phyloP scores from a whole-genome alignment of 106 monocot species.

The Acanthochlamys bracteata region DNA sequence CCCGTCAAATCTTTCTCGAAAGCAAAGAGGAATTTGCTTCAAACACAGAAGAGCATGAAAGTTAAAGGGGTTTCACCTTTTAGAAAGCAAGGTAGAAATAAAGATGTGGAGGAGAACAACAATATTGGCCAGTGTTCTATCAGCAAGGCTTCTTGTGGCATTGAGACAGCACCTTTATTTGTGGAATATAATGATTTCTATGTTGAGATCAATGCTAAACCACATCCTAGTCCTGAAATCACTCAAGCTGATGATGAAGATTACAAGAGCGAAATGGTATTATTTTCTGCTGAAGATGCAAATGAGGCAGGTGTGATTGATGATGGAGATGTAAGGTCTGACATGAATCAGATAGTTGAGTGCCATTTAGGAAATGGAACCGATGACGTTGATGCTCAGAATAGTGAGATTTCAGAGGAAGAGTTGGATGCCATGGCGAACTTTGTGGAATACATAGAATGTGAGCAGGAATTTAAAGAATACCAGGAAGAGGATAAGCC shows the following conservation, averaged over 20 bases:
- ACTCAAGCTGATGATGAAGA: not conserved
- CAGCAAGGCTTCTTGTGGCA: not conserved
- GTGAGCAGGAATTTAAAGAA: constrained; percentile 10
- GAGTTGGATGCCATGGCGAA: constrained; percentile 30
- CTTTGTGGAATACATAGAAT: constrained; percentile 22
- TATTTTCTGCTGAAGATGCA: not conserved
- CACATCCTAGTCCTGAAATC: not conserved
- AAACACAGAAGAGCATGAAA: constrained; percentile 48
- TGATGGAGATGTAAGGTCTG: constrained; percentile 3
- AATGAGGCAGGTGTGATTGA: not conserved
- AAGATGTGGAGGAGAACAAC: constrained; percentile 8
- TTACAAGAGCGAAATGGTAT: not conserved
- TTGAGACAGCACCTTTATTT: not conserved
- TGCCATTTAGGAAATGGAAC: constrained; percentile 1
- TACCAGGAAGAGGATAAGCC: constrained; percentile 2
- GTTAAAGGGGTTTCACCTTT: constrained; percentile 20
- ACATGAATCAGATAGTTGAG: constrained; percentile 2
- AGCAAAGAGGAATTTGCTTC: constrained; percentile 33
- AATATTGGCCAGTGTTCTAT: not conserved
- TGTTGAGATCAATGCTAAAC: constrained; percentile 44
- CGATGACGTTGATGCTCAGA: constrained; percentile 18
- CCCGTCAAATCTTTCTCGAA: constrained; percentile 35
- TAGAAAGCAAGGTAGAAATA: constrained; percentile 13
- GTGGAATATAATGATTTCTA: constrained; percentile 39
- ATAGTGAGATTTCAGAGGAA: constrained; percentile 26